phyloP scores from a whole-genome alignment of 2,329 filamentous ascomycete genomes.

The Apiospora pterosperma region DNA sequence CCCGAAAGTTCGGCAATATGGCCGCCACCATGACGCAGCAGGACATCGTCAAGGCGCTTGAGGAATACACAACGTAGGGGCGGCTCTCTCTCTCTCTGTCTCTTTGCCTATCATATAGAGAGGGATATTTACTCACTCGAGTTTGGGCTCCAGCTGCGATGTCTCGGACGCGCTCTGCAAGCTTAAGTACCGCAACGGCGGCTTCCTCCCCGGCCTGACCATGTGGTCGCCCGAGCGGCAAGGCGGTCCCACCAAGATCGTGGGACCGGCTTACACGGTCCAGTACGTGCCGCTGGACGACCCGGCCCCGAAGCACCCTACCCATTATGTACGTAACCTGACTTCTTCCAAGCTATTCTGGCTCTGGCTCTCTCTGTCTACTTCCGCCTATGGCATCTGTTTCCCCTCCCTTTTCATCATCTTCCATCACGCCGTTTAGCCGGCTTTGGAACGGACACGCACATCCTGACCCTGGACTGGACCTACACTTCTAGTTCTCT shows the following conservation, averaged over 20 bases:
- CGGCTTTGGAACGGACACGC: not conserved
- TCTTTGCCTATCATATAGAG: too few species aligned
- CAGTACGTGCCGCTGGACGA: constrained; percentile 46
- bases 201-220: constrained; percentile 50
- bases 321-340: constrained; percentile 40
- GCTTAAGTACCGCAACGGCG: constrained; percentile 44
- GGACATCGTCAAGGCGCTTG: constrained; percentile 27
- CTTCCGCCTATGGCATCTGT: not conserved
- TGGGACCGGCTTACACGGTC: constrained; percentile 53
- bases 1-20: constrained; percentile 15
- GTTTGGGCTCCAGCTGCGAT: too few species aligned
- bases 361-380: too few species aligned
- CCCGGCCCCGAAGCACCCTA: constrained; percentile 39
- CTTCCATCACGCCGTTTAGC: too few species aligned
- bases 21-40: constrained; percentile 16
- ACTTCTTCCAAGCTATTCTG: too few species aligned
- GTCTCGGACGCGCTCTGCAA: constrained; percentile 51
- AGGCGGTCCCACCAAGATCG: constrained; percentile 47
- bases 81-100: too few species aligned
- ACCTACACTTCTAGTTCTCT: constrained; percentile 5
- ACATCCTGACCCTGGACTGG: too few species aligned
- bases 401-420: too few species aligned
- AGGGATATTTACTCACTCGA: too few species aligned
- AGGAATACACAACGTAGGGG: constrained; percentile 30
- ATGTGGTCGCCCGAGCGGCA: constrained; percentile 53